phyloP scores from a whole-genome alignment of 108 stramenopile genomes.

The Pelagomonas calceolata region DNA sequence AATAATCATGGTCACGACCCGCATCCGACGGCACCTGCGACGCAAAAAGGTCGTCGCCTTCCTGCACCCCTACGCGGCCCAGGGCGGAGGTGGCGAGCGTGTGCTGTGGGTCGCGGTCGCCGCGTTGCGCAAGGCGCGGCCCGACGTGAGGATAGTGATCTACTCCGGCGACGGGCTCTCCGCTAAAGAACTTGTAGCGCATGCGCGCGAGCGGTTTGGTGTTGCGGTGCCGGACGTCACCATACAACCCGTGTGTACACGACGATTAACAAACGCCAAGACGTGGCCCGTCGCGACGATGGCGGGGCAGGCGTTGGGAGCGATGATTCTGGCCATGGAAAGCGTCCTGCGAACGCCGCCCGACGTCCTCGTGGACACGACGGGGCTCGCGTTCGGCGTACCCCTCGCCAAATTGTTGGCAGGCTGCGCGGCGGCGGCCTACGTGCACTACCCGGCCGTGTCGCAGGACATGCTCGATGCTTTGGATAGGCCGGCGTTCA shows the following conservation, averaged over 20 bases:
- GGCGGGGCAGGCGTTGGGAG: constrained; percentile 71
- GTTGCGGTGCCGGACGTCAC: constrained; percentile 15
- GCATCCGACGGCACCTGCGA: not conserved
- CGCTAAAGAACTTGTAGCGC: constrained; percentile 14
- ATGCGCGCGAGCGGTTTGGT: constrained; percentile 24
- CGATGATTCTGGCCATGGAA: constrained; percentile 57
- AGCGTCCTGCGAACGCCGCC: constrained; percentile 48
- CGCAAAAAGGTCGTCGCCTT: constrained; percentile 37
- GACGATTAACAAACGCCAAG: not conserved
- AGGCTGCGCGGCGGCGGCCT: constrained; percentile 57
- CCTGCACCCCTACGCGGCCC: constrained; percentile 70
- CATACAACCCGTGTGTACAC: not conserved
- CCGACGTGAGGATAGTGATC: constrained; percentile 35
- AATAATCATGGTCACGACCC: too few relatives aligned
- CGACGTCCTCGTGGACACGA: constrained; percentile 86
- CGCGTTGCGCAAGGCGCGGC: constrained; percentile 44
- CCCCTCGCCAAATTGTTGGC: constrained; percentile 55
- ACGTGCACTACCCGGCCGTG: constrained; percentile 97
- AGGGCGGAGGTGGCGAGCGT: constrained; percentile 94
- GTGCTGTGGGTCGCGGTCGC: constrained; percentile 88
- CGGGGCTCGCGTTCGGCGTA: constrained; percentile 87
- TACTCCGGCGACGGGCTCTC: constrained; percentile 67
- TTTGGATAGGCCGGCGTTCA: constrained; percentile 75
- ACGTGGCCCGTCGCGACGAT: constrained; percentile 36
- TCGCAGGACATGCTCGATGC: constrained; percentile 75